Evolutionary conservation across 78 protist genomes (phyloP), one percentile per base, ranked within the genome.

Genomic region (Dictyostelium purpureum): DNA sequence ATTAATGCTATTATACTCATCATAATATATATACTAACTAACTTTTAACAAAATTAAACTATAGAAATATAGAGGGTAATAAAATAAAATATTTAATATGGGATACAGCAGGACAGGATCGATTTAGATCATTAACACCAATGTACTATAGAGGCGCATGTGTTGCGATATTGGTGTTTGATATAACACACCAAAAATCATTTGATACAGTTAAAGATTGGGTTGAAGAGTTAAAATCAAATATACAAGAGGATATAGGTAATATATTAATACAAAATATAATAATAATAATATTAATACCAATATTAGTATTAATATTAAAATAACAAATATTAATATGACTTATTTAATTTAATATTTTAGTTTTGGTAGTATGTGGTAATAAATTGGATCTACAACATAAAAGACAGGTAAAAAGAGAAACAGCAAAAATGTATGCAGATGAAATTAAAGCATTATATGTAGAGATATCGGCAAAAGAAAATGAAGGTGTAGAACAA

Each of bases 81-180:
- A 85, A 66, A 74, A 61, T 85, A 4, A 90, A 66, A 79, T 73
- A 57, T 37, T 43, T 78, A 63, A 79, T 90, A 40, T 90, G 94
- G 94, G 94, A 90, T 79, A 90, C 88, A 9, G 94, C 94, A 26
- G 94, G 94, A 16, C 94, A 90, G 54, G 94, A 90, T 61, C 45
- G 94, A 70, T 90, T 90, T 66, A 61, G 94, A 61, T 61, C 79
- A 61, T 56, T 90, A 21, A 61, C 88, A 19, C 78, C 94, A 56
- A 80, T 90, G 87, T 56, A 77, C 40, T 77, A 77, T 69, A 51
- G 94, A 51, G 89, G 89, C 21, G 88, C 94, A 7, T 65, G 77
- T 52, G 94, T 81, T 16, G 94, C 94, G 19, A 47, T 90, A 28
- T 65, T 90, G 28, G 94, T 90, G n/a, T 90, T 24, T 66, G 94